Conservation (phyloP, 768 basidiomycete genomes). For the Daedaleopsis sinensis region DNA sequence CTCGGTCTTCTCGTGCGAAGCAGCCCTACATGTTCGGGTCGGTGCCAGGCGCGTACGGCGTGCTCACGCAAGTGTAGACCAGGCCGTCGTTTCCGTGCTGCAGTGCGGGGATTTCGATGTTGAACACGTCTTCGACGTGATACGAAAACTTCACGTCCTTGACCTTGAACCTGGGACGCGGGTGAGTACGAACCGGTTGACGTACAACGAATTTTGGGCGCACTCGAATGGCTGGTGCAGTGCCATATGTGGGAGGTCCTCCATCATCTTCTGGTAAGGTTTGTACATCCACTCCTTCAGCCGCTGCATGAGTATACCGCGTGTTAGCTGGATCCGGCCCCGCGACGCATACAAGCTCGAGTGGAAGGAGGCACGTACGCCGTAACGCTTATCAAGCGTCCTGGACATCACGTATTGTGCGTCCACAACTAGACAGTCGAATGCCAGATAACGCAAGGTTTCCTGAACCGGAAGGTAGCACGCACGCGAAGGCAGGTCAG, state of each 20-base stretch:
- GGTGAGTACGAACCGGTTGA: neutral
- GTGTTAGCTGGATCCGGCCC: neutral
- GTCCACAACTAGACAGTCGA: slow-evolving; percentile 90
- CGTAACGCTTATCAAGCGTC: slow-evolving; percentile 85
- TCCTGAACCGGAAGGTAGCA: slow-evolving; percentile 50
- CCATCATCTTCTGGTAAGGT: slow-evolving; percentile 74
- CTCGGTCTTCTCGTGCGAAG: slow-evolving; percentile 6
- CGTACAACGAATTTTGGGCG: slow-evolving; percentile 31
- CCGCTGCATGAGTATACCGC: slow-evolving; percentile 48
- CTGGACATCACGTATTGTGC: slow-evolving; percentile 86
- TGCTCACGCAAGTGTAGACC: slow-evolving; percentile 91
- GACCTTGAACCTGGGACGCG: slow-evolving; percentile 66
- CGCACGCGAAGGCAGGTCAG: neutral
- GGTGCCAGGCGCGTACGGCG: slow-evolving; percentile 79
- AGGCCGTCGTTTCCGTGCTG: slow-evolving; percentile 95
- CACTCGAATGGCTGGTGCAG: slow-evolving; percentile 81
- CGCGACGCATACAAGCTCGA: neutral
- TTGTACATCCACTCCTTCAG: slow-evolving; percentile 80
- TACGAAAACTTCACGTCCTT: slow-evolving; percentile 91
- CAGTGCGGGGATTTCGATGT: slow-evolving; percentile 77
- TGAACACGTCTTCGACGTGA: slow-evolving; percentile 83
- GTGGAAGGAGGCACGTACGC: slow-evolving; percentile 56
- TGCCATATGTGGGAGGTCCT: slow-evolving; percentile 68
- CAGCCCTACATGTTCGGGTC: slow-evolving; percentile 80
- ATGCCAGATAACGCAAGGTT: slow-evolving; percentile 80